A percentile compares a stretch with the other conserved stretches of the same genome.
phyloP scores from a whole-genome alignment of 129 eudicot genomes.

The Artemisia annua region DNA sequence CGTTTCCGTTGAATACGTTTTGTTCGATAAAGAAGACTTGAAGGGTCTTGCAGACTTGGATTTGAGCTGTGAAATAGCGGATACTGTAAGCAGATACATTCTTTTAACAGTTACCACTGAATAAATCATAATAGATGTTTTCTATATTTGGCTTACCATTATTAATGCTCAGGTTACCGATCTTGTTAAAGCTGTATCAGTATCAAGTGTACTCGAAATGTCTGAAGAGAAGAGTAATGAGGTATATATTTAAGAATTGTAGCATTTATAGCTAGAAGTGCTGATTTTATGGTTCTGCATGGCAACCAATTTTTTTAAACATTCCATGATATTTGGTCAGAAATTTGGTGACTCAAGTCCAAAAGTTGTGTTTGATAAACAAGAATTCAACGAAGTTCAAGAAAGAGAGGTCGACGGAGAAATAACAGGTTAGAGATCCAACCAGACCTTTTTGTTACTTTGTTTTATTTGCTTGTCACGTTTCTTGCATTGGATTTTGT shows the following conservation, averaged over 20 bases:
- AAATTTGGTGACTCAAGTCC: slow-evolving; percentile 16
- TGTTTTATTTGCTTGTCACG: background rate
- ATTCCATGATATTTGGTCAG: slow-evolving; percentile 20
- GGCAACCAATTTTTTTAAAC: too few species aligned
- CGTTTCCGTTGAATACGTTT: slow-evolving; percentile 28
- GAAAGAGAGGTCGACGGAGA: slow-evolving; percentile 19
- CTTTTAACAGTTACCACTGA: too few species aligned
- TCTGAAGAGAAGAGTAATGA: too few species aligned
- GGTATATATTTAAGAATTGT: too few species aligned
- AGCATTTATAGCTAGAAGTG: too few species aligned
- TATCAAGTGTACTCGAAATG: too few species aligned
- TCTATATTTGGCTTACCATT: too few species aligned
- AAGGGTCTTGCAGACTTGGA: slow-evolving; percentile 29
- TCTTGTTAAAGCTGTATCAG: too few species aligned
- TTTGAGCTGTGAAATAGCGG: slow-evolving; percentile 16
- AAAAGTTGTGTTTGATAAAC: slow-evolving; percentile 28
- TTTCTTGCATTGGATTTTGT: background rate
- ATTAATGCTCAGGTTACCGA: too few species aligned
- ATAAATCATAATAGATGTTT: too few species aligned
- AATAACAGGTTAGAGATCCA: slow-evolving; percentile 25
- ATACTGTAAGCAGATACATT: background rate
- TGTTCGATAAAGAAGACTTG: slow-evolving; percentile 36
- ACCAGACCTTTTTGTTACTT: background rate
- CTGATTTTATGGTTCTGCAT: too few species aligned
- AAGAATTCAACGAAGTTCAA: slow-evolving; percentile 29